Base-by-base conservation (phyloP, 768 basidiomycete genomes). In the Pisolithus orientalis region DNA sequence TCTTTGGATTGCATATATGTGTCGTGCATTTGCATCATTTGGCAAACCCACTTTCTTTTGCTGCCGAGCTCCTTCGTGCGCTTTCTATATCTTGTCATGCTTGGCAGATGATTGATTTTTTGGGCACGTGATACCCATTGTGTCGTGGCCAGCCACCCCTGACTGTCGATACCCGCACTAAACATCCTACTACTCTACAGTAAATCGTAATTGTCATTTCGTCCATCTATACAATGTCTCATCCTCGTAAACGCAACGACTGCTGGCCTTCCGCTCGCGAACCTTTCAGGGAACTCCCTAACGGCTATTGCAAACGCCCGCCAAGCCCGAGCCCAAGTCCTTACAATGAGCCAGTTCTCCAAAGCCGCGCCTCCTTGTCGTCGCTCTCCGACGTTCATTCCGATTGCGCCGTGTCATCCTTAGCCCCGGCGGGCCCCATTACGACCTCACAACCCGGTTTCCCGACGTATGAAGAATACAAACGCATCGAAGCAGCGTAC, bases 391-490 rank as follows among this genome's bases (percentile, higher is more conserved):
- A 54, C 1, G 50, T 47, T 24, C 32, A 45, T 24, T 21, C 32
- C 21, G 47, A 55, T 11, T 34, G 40, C 34, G 3, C 38, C n/a
- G 49, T 47, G 5, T 21, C 57, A 5, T 43, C 47, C 25, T 46
- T 53, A 13, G 27, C 55, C 6, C 39, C 48, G 16, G 11, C 34
- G 34, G 28, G 37, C 31, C 40, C 21, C 10, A 53, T 53, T 0
- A 25, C 34, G 39, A 57, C 47, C 4, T 61, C 65, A 49, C 59
- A 66, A 25, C 64, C 75, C 17, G 84, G 84, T 2, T 80, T 87
- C 53, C 87, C 86, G 1, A 77, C 82, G 4, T 78, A 79, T 51
- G 73, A 71, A 8, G 78, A 80, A 46, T 89, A 84, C 69, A 76
- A 80, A 45, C 64, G 70, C 37, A 75, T 85, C 59, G 80, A 86